Base-by-base conservation (phyloP, 352 stramenopile species). In the Pythium insidiosum region DNA sequence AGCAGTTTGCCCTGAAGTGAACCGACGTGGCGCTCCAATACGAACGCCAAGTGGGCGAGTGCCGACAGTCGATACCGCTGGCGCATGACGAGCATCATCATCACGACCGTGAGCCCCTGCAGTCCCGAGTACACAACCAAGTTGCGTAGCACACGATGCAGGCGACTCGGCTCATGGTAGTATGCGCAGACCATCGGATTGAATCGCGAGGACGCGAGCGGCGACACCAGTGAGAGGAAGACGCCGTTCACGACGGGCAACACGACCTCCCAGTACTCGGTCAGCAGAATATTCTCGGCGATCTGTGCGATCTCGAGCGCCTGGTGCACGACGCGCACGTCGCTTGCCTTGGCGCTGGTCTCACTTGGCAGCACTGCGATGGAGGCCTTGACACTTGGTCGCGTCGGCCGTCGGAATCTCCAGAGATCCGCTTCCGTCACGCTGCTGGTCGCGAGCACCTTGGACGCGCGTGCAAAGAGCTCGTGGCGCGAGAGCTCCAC, bases 191-290 rank as follows among this genome's bases (percentile, higher is more conserved):
- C 11, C 39, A 22, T 46, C 20, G 39, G 39, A 46, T 46, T 46
- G 39, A 34, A 46, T 31, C 25, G 15, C 24, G 39, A 19, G 31
- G 39, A 46, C 15, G 7, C 23, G 0, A 20, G 21, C 19, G 31
- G 39, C 7, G 39, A 31, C 10, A 23, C 22, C 5, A 46, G 31
- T 11, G 24, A 19, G 15, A 46, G 39, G 18, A 21, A 46, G 21
- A 46, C 18, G 4, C 20, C 39, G 25, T 46, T 46, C 6, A 46
- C 9, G 24, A 46, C 24, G 25, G 39, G 39, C 20, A 46, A 20
- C 11, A 23, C 39, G 15, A 46, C 39, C 24, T 46, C 39, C 31
- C 31, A 46, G 39, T 46, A 46, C 25, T 46, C 39, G 15, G 34
- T 23, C 15, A 46, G 18, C 7, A 46, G 39, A 15, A 46, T 46